Base-by-base conservation (phyloP, 225 moss, liverwort and hornwort species). In the Lunularia cruciata region DNA sequence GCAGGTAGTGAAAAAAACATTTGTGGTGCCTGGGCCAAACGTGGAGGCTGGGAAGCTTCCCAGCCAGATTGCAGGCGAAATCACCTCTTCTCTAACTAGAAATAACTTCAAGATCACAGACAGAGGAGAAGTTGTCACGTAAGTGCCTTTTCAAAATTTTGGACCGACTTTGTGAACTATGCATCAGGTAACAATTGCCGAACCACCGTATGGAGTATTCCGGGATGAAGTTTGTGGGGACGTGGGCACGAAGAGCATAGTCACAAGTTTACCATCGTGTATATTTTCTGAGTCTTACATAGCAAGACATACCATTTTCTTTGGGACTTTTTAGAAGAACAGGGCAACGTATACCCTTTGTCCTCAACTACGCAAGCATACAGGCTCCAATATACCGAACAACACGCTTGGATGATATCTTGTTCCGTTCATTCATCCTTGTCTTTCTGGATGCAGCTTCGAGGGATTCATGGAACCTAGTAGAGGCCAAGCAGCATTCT, bases 1-100 rank as follows among this genome's bases (percentile, higher is more conserved):
- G 68, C 90, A 98, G 96, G 86, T 98, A 53, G 98, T 98, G 68
- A 91, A 88, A 74, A 98, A 98, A 67, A 98, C 98, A 1, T 98
- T 98, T 54, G 77, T 64, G 33, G 70, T 87, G 52, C 83, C 89
- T 47, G 83, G 93, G 20, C 57, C 86, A 51, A 76, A 70, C 13
- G 81, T 57, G 47, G 98, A 83, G 38, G 66, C 47, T 74, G 98
- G 91, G 19, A 98, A 89, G 85, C 43, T 67, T 27, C 85, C 91
- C 8, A 91, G 78, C 72, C 91, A 88, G 72, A 45, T 98, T 71
- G 98, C 98, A 6, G 98, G 91, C 28, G 98, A 93, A 74, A 88
- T 98, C 30, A 84, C 91, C 16, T 98, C 98, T 61, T 89, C 91
- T 47, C 91, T 83, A 2, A 78, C 72, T 60, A 85, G 93, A 65